Evolutionary conservation across 768 basidiomycete genomes (phyloP), one percentile per base, ranked within the genome.

Genomic region (Naganishia onofrii): DNA sequence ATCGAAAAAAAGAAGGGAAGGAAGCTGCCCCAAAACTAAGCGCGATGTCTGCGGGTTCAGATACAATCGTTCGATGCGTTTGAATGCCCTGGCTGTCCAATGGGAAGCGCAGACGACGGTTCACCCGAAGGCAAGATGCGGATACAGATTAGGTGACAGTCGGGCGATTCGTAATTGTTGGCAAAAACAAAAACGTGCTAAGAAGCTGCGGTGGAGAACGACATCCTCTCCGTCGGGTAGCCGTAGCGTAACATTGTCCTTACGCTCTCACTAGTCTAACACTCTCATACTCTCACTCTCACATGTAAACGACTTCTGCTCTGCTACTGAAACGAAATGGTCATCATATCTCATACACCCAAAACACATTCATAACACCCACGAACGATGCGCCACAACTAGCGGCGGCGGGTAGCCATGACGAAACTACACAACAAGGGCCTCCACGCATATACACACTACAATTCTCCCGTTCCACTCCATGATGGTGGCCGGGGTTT

Each of bases 291-390:
- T n/a, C n/a, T n/a, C n/a, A n/a, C n/a, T n/a, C n/a, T n/a, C n/a
- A n/a, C n/a, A n/a, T n/a, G n/a, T n/a, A n/a, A n/a, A n/a, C n/a
- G n/a, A n/a, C n/a, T n/a, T n/a, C n/a, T n/a, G n/a, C n/a, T n/a
- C n/a, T n/a, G n/a, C n/a, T n/a, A n/a, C n/a, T n/a, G n/a, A n/a
- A n/a, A n/a, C n/a, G n/a, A n/a, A 28, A 63, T 42, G 12, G 46
- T 63, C 36, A n/a, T 63, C 23, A 63, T 63, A 63, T 63, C 32
- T 38, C 42, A 63, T 63, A 44, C 60, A 42, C 60, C 60, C 34
- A 32, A n/a, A 31, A 32, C 23, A 32, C 10, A 34, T 36, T 6
- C 0, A 17, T 1, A 38, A 34, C 57, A 36, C 36, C 3, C 57
- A 32, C 21, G 21, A 34, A 32, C 57, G 38, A 63, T 58, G 5